A percentile compares a stretch with the other conserved stretches of the same genome.
phyloP scores from a whole-genome alignment of 192 early-diverging fungal species.

The Coemansia sp. region DNA sequence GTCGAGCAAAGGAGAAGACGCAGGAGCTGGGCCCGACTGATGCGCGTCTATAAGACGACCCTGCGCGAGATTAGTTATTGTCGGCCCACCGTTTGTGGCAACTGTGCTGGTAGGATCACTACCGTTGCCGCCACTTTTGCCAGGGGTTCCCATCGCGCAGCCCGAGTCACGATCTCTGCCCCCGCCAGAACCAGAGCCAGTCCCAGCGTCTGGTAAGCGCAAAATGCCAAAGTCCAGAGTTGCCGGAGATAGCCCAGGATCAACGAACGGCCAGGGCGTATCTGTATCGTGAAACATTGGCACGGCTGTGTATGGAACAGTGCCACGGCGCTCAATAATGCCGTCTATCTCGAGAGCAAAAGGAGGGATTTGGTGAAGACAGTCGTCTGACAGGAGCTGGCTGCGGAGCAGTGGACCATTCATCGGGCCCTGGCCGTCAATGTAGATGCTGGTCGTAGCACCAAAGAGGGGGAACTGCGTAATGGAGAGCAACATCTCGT shows the following conservation, averaged over 20 bases:
- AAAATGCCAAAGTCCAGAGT: conserved; percentile 21
- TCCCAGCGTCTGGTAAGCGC: conserved; percentile 25
- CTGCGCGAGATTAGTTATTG: background rate
- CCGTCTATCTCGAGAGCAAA: conserved; percentile 91
- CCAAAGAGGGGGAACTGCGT: conserved; percentile 93
- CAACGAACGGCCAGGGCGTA: conserved; percentile 87
- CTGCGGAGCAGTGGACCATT: conserved; percentile 73
- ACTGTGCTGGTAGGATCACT: conserved; percentile 4
- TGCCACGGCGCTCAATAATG: conserved; percentile 86
- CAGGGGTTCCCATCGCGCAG: conserved; percentile 25
- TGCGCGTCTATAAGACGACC: background rate
- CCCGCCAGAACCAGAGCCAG: conserved; percentile 23
- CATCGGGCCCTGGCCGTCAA: conserved; percentile 66
- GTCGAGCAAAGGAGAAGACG: conserved; percentile 11
- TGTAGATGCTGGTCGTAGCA: conserved; percentile 58
- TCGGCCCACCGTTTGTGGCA: background rate
- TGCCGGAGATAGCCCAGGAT: conserved; percentile 60
- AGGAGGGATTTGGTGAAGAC: conserved; percentile 89
- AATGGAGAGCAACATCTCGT: conserved; percentile 82
- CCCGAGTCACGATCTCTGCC: conserved; percentile 63
- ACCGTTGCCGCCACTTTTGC: background rate
- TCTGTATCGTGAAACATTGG: conserved; percentile 89
- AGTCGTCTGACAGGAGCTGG: conserved; percentile 87
- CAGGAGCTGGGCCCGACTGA: background rate
- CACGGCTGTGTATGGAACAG: conserved; percentile 92